Base-by-base conservation (phyloP, 2,329 filamentous ascomycete genomes). In the Sporothrix sp. region DNA sequence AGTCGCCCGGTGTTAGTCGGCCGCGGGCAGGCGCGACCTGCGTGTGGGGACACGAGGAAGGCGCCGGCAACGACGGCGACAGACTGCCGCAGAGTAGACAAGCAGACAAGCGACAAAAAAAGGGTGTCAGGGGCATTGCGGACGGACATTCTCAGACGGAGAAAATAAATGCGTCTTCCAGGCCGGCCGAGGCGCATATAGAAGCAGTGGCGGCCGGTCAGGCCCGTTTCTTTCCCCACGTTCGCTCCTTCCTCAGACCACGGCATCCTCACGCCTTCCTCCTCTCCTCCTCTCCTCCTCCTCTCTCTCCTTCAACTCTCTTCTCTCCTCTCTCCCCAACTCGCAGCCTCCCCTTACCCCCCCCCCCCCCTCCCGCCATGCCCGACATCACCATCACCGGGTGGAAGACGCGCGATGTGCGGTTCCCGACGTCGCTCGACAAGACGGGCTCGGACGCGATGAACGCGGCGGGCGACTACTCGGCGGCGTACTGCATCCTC, bases 391-490 rank as follows among this genome's bases (percentile, higher is more conserved):
- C 79, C 52, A 86, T 88, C 63, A 87, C 82, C 50, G 78, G 81
- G 56, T 87, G 81, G 73, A 72, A 70, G 58, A 85, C 82, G 53
- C 76, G 82, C 63, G 84, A 88, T 70, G 82, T 88, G 64, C 80
- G 84, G 59, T 88, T 88, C 65, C 84, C 84, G 66, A 96, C 89
- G n/a, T 95, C 89, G 36, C 81, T 96, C 54, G 88, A 95, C 70
- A 93, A 91, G 72, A 95, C 88, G n/a, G 89, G 89, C 61, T 94
- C 87, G 8, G 90, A 96, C 78, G 90, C 91, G 62, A 96, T 95
- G 90, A 95, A 96, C 64, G 85, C 87, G 3, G 88, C 89, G 2
- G 86, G 88, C 55, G 88, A 95, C 68, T 95, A 95, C 70, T 95
- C 88, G 1, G 77, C 89, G 11, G 89, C 90, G n/a, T 96, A 95